These are phyloP conservation scores for Anastatica hierochuntica DNA, from an alignment of 345 rosid species.

Conservation along the genomic window DNA sequence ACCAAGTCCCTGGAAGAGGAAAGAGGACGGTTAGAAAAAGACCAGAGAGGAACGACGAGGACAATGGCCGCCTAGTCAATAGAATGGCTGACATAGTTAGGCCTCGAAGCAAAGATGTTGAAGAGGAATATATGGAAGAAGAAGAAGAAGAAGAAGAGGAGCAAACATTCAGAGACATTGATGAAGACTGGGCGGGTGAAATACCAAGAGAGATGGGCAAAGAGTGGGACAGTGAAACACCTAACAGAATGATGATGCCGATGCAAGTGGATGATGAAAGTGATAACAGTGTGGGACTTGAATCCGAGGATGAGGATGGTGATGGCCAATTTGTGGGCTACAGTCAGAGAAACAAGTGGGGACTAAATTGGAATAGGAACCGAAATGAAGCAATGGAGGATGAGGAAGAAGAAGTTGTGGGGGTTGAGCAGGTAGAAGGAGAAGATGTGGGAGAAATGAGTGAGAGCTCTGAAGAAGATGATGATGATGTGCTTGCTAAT, in stretches of 20 bases:
- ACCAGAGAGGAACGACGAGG: constrained; percentile 41
- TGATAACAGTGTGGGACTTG: constrained; percentile 51
- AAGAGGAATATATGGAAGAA: constrained; percentile 21
- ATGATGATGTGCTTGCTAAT: constrained; percentile 22
- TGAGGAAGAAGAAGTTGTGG: constrained; percentile 31
- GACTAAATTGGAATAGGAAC: constrained; percentile 28
- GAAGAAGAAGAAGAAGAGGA: constrained; percentile 22
- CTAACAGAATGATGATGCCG: constrained; percentile 25
- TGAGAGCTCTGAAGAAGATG: constrained; percentile 39
- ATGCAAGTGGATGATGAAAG: constrained; percentile 47
- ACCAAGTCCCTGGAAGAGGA: constrained; percentile 53
- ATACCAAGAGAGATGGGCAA: constrained; percentile 25
- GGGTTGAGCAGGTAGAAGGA: constrained; percentile 26
- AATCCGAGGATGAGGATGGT: constrained; percentile 47
- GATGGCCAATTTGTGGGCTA: constrained; percentile 42
- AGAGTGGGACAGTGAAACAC: constrained; percentile 23
- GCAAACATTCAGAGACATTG: constrained; percentile 19
- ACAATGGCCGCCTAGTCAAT: constrained; percentile 18
- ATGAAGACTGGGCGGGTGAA: constrained; percentile 24
- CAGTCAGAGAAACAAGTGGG: constrained; percentile 52
- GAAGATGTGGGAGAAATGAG: constrained; percentile 40
- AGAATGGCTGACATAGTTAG: constrained; percentile 18
- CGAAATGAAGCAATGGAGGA: constrained; percentile 47
- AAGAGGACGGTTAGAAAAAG: constrained; percentile 80
- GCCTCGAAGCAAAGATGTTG: constrained; percentile 17